phyloP scores from a whole-genome alignment of 2,329 filamentous ascomycete species.

The Bisporella sp. region DNA sequence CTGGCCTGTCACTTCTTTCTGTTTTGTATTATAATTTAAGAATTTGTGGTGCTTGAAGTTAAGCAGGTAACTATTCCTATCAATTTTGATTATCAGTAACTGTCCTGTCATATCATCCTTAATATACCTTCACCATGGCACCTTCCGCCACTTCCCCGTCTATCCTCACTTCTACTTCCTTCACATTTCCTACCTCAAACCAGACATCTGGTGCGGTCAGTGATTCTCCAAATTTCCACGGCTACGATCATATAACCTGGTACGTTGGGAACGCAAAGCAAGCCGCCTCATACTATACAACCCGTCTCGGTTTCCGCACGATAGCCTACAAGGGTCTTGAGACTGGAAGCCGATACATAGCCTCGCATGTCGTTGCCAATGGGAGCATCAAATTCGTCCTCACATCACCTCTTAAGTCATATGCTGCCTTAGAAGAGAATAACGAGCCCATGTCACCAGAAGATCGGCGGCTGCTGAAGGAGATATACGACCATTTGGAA shows the following conservation, averaged over 20 bases:
- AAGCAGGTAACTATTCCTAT: no score
- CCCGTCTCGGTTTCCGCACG: slow-evolving; percentile 76
- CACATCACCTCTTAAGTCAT: slow-evolving; percentile 69
- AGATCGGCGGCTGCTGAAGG: slow-evolving; percentile 59
- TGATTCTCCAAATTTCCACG: slow-evolving; percentile 32
- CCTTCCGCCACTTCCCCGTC: slow-evolving; percentile 14
- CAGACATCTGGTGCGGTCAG: slow-evolving; percentile 4
- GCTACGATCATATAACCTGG: slow-evolving; percentile 92
- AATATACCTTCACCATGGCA: slow-evolving; percentile 3
- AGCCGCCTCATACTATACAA: slow-evolving; percentile 81
- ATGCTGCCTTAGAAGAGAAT: slow-evolving; percentile 41
- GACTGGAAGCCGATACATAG: slow-evolving; percentile 73
- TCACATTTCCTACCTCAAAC: slow-evolving; percentile 2
- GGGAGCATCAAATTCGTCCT: slow-evolving; percentile 74
- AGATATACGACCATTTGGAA: slow-evolving; percentile 79
- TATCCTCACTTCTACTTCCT: not conserved
- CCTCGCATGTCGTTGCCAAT: slow-evolving; percentile 79
- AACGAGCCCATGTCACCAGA: slow-evolving; percentile 55
- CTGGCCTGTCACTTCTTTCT: no score
- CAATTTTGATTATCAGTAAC: no score
- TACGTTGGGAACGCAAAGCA: slow-evolving; percentile 97
- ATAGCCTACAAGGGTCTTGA: slow-evolving; percentile 84
- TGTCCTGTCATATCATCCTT: no score
- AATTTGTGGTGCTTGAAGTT: no score
- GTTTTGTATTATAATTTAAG: no score